phyloP scores from a whole-genome alignment of 177 flowering plant genomes.

The Vitis hybrid region DNA sequence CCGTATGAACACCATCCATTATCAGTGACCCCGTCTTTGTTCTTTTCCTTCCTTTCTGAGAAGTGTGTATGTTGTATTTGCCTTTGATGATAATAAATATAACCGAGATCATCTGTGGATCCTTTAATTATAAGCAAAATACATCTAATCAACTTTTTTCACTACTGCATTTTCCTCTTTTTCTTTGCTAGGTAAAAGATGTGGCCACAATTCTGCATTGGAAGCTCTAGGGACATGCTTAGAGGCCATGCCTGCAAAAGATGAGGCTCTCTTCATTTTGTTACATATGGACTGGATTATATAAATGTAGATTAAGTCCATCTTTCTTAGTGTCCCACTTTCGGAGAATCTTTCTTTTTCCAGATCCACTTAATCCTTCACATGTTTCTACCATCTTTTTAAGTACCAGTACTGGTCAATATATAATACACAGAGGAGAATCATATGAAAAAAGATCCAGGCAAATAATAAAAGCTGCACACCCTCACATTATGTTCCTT shows the following conservation, averaged over 20 bases:
- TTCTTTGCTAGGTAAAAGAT: slow-evolving; percentile 55
- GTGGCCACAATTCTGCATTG: slow-evolving; percentile 64
- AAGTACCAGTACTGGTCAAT: too few relatives aligned
- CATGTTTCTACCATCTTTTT: neutral
- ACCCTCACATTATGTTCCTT: too few relatives aligned
- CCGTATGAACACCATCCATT: slow-evolving; percentile 52
- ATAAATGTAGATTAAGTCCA: neutral
- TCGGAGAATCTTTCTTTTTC: neutral
- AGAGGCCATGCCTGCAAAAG: slow-evolving; percentile 21
- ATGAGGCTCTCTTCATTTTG: slow-evolving; percentile 18
- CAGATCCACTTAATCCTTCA: neutral
- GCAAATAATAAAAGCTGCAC: too few relatives aligned
- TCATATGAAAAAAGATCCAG: too few relatives aligned
- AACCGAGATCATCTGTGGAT: slow-evolving; percentile 5
- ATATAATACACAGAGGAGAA: too few relatives aligned
- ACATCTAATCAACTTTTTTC: slow-evolving; percentile 13
- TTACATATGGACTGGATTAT: slow-evolving; percentile 4
- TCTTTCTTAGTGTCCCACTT: neutral
- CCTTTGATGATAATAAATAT: slow-evolving; percentile 4
- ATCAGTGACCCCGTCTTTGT: slow-evolving; percentile 14
- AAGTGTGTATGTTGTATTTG: slow-evolving; percentile 11
- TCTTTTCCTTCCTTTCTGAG: slow-evolving; percentile 6
- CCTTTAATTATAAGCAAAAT: neutral
- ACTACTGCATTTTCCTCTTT: slow-evolving; percentile 23
- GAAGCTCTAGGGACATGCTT: slow-evolving; percentile 46